Base-by-base conservation (phyloP, 768 basidiomycete genomes). In the Tremella mesenterica region DNA sequence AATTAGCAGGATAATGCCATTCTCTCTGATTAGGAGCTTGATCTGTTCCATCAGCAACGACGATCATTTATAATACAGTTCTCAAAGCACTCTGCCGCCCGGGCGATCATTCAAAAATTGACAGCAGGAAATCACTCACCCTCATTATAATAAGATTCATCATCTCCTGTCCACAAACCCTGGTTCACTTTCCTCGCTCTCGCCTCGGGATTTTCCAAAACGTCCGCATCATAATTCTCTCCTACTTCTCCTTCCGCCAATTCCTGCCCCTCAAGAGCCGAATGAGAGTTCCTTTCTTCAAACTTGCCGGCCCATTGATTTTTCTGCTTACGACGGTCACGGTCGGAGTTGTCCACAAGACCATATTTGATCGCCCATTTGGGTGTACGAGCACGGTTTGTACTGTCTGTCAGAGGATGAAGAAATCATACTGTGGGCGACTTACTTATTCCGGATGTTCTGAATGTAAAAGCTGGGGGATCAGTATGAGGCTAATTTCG, bases 251-350 rank as follows among this genome's bases (percentile, higher is more conserved):
- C 91, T 49, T 88, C 89, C 68, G 85, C 91, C 59, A 83, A 77
- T 0, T 83, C 74, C 56, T 83, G 83, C 13, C 80, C 81, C 50
- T 87, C 84, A 18, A 83, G 80, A 0, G 85, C 79, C 2, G 86
- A 85, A 27, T 79, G 73, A 0, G 82, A 78, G 6, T 84, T 78
- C 50, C 89, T 83, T 58, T 93, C 91, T 49, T 86, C 83, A 75
- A 88, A 95, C 51, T 86, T 83, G 51, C 74, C 76, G 10, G 88
- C 85, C 92, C 92, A 96, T 60, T 88, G 85, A 41, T 84, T 87
- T 70, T 85, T 85, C 56, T 79, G 80, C 66, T 84, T 80, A 51
- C 85, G 83, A 66, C 90, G 85, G 61, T 81, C 79, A 68, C 86
- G 83, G 61, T 85, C 83, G 30, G 83, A 77, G 21, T 81, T 83